A percentile compares a stretch with the other conserved stretches of the same genome.
Conservation (phyloP, 805 yeast genomes). For the Nakazawaea anatomiae region DNA sequence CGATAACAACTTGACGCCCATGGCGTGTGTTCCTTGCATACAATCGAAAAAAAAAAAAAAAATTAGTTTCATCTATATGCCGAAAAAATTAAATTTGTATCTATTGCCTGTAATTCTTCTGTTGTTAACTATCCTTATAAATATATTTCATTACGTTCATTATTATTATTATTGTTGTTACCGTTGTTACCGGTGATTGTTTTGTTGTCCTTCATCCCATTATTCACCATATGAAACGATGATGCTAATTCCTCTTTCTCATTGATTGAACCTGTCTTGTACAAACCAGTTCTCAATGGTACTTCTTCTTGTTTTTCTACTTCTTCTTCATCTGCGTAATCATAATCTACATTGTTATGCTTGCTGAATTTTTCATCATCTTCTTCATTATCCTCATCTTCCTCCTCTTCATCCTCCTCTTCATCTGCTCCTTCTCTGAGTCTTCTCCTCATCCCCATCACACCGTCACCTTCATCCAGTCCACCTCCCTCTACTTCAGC, state of each 20-base stretch:
- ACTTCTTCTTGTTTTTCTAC: not conserved
- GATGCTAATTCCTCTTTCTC: conserved; percentile 10
- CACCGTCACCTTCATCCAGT: not conserved
- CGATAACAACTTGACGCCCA: too few species aligned
- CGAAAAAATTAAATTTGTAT: not conserved
- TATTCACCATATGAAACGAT: conserved; percentile 12
- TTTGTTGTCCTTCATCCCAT: conserved; percentile 10
- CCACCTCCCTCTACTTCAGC: not conserved
- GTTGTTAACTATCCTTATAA: not conserved
- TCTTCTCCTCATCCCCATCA: not conserved
- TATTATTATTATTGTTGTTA: not conserved
- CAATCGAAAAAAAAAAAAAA: too few species aligned
- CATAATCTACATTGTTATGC: not conserved
- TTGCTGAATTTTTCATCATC: not conserved
- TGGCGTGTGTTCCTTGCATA: too few species aligned
- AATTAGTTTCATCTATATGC: too few species aligned
- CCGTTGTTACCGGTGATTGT: conserved; percentile 2
- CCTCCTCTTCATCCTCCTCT: conserved; percentile 3
- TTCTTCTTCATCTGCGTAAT: conserved; percentile 8
- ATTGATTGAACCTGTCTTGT: not conserved
- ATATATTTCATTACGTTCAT: conserved; percentile 7
- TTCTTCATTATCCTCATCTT: not conserved
- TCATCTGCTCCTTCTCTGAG: not conserved
- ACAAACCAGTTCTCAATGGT: not conserved
- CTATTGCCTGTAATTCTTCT: not conserved